These are phyloP conservation scores for Avena insularis DNA, from an alignment of 176 grass and related monocot genomes.

Conservation along the genomic window DNA sequence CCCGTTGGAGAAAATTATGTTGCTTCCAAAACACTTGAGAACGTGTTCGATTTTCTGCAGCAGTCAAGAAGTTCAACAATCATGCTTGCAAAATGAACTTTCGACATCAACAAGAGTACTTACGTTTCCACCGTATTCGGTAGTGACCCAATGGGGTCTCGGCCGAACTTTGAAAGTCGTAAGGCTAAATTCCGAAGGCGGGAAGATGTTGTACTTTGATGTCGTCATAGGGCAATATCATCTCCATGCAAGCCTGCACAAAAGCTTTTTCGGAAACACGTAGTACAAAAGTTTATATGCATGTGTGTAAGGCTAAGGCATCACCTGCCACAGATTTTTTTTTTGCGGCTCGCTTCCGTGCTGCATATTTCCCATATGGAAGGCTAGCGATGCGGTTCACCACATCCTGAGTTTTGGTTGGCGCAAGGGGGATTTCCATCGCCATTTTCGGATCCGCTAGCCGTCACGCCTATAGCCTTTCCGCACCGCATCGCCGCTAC, in stretches of 20 bases:
- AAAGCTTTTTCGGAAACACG: background rate
- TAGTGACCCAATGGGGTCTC: conserved; percentile 77
- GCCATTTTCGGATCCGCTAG: too few relatives aligned
- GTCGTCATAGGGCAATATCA: conserved; percentile 76
- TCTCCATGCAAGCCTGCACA: conserved; percentile 83
- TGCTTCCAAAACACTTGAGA: conserved; percentile 82
- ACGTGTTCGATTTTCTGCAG: conserved; percentile 71
- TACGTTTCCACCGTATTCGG: conserved; percentile 86
- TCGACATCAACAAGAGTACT: conserved; percentile 27
- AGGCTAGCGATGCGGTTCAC: too few relatives aligned
- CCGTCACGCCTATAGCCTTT: too few relatives aligned
- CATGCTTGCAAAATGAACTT: background rate
- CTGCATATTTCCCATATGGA: too few relatives aligned
- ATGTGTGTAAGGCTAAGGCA: background rate
- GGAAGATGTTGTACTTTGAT: conserved; percentile 79
- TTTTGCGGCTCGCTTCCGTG: too few relatives aligned
- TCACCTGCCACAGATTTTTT: conserved; percentile 56
- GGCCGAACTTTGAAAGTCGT: conserved; percentile 49
- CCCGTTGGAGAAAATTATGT: conserved; percentile 93
- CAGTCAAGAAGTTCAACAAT: background rate
- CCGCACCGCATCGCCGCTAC: too few relatives aligned
- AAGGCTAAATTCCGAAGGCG: conserved; percentile 49
- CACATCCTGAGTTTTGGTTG: too few relatives aligned
- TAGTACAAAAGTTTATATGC: background rate
- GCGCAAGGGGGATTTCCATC: too few relatives aligned